Conservation (phyloP, 2,329 filamentous ascomycete species). For the Ramularia endophylla region DNA sequence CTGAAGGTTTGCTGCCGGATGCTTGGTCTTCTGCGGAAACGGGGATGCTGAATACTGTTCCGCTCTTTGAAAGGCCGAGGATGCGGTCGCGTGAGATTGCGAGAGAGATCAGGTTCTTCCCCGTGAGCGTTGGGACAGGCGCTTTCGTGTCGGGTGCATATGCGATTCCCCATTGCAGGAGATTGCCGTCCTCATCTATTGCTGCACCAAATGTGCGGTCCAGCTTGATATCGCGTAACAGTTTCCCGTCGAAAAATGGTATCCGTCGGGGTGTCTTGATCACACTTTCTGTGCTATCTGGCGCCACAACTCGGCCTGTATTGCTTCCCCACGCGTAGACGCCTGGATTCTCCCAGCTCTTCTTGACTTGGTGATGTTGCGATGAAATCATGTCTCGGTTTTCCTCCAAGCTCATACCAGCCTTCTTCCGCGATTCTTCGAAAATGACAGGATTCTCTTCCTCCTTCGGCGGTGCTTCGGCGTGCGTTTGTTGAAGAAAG, state of each 20-base stretch:
- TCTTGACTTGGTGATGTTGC: slow-evolving; percentile 81
- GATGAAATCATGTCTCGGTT: slow-evolving; percentile 71
- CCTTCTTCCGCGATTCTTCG: slow-evolving; percentile 57
- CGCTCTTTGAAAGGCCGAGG: slow-evolving; percentile 67
- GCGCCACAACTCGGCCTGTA: slow-evolving; percentile 74
- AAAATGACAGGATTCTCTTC: slow-evolving; percentile 54
- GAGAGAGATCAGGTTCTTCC: slow-evolving; percentile 73
- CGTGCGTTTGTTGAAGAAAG: slow-evolving; percentile 39
- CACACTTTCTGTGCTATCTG: slow-evolving; percentile 66
- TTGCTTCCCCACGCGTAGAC: slow-evolving; percentile 96
- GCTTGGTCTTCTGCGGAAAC: slow-evolving; percentile 67
- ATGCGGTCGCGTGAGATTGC: slow-evolving; percentile 77
- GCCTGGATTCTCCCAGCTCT: slow-evolving; percentile 74
- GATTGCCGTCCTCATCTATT: slow-evolving; percentile 77
- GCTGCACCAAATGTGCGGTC: slow-evolving; percentile 78
- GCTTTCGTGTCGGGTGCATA: slow-evolving; percentile 60
- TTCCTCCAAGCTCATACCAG: slow-evolving; percentile 58
- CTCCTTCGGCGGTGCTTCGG: slow-evolving; percentile 43
- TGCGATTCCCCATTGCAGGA: slow-evolving; percentile 84
- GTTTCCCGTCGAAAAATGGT: slow-evolving; percentile 72
- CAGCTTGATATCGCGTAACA: slow-evolving; percentile 82
- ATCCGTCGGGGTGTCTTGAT: slow-evolving; percentile 78
- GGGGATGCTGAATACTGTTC: slow-evolving; percentile 79
- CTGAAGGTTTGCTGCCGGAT: slow-evolving; percentile 56
- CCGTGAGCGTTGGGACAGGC: slow-evolving; percentile 67